Conservation (phyloP, 164 flowering plant species). For the Annona cherimola region DNA sequence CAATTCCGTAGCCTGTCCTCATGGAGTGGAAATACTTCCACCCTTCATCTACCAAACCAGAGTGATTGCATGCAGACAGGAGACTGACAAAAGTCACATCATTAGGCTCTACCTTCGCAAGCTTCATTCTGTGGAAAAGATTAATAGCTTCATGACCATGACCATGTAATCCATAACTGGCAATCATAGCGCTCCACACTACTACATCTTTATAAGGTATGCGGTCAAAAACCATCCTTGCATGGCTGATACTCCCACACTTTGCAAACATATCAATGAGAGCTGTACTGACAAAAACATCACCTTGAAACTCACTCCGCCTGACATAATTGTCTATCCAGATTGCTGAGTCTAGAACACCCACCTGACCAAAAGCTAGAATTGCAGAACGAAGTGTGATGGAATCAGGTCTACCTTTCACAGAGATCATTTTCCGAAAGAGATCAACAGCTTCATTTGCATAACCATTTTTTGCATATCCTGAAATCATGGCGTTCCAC, state of each 20-base stretch:
- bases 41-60: constrained; percentile 29
- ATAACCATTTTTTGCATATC: constrained; percentile 33
- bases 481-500: constrained; percentile 37
- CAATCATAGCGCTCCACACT: constrained; percentile 33
- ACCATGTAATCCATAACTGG: constrained; percentile 33
- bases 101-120: constrained; percentile 25
- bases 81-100: constrained; percentile 31
- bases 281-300: constrained; percentile 33
- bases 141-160: constrained; percentile 28
- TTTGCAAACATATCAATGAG: constrained; percentile 44
- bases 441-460: constrained; percentile 28
- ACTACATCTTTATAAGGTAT: constrained; percentile 27
- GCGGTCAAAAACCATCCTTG: constrained; percentile 23
- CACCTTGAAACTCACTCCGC: constrained; percentile 16
- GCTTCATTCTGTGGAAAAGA: constrained; percentile 24
- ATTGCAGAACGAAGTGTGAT: constrained; percentile 25
- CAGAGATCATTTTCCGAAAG: constrained; percentile 18
- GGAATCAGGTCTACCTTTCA: constrained; percentile 22
- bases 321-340: constrained; percentile 26
- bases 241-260: constrained; percentile 29
- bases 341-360: constrained; percentile 26
- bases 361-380: constrained; percentile 30
- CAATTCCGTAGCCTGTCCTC: constrained; percentile 25
- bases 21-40: constrained; percentile 28
- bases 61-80: constrained; percentile 30